Evolutionary conservation across 192 early-diverging fungal genomes (phyloP), one percentile per base, ranked within the genome.

Genomic region (Linnemannia elongata): DNA sequence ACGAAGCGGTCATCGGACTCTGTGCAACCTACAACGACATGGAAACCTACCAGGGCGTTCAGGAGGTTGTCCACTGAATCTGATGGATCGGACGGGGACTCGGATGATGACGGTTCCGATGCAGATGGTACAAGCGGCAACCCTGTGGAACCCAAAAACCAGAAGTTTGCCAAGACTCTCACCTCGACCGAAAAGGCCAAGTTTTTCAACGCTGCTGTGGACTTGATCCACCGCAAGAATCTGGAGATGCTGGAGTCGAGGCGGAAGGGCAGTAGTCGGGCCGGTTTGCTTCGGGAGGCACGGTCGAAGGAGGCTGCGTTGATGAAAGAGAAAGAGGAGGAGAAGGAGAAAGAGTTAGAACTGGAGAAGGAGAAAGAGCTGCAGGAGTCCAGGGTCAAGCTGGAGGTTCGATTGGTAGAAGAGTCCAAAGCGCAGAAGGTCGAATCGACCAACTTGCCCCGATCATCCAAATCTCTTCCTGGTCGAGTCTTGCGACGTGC

Each of bases 381-480:
- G 10, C 44, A 72, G 36, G 78, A 79, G 22, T n/a, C 57, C n/a
- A 20, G 33, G 4, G 72, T 39, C 6, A 72, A 52, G 12, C 17
- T 69, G 30, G 38, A 38, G 18, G 72, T 30, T 8, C 72, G 66
- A 9, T 38, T 69, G 45, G 68, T 76, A 4, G 52, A 86, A 71
- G 69, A 81, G 24, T 73, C 68, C 6, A 76, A 77, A 36, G 85
- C 85, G 2, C 79, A 80, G 45, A 87, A 87, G n/a, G 55, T 77
- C n/a, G 85, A 87, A 38, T 36, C 85, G 8, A 87, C 74, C 52
- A 87, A 87, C 66, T 33, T 81, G 38, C 85, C 85, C 18, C 81
- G 81, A 20, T 87, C 85, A 3, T 81, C 79, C 3, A 87, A 87
- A 47, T 87, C 85, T 4, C 54, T 87, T 24, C 85, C 85, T 47